Percentiles rank a stretch among this genome's conserved stretches.
phyloP scores from a whole-genome alignment of 139 green algal species.

The Chloropicon primus region DNA sequence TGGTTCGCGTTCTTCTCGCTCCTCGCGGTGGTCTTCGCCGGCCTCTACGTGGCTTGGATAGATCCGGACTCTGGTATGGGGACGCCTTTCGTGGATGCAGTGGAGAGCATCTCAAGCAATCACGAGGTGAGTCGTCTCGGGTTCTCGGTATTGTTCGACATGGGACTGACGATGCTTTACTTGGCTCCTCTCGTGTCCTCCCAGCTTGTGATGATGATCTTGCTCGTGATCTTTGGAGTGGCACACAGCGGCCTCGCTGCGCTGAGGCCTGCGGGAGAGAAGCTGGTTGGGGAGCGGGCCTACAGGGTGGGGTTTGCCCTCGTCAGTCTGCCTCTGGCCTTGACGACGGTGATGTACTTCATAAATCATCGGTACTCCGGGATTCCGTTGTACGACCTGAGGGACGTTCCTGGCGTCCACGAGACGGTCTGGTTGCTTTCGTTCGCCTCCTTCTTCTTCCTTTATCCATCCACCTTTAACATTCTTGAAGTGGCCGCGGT shows the following conservation, averaged over 20 bases:
- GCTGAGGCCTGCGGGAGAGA: constrained; percentile 57
- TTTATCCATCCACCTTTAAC: constrained; percentile 99
- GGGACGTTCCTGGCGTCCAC: constrained; percentile 61
- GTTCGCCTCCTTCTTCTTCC: constrained; percentile 95
- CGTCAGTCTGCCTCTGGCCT: constrained; percentile 69
- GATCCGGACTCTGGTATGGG: constrained; percentile 48
- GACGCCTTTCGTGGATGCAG: constrained; percentile 38
- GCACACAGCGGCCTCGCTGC: constrained; percentile 78
- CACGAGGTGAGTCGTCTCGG: too few species aligned
- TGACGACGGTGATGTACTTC: constrained; percentile 85
- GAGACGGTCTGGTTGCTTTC: constrained; percentile 67
- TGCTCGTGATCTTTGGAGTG: constrained; percentile 75
- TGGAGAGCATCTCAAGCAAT: constrained; percentile 36
- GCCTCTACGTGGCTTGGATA: constrained; percentile 77
- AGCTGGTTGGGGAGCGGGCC: constrained; percentile 68
- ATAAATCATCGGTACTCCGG: constrained; percentile 79
- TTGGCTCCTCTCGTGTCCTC: too few species aligned
- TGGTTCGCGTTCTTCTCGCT: constrained; percentile 70
- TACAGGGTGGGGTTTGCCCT: constrained; percentile 87
- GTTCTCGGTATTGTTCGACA: too few species aligned
- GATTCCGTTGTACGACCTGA: constrained; percentile 50
- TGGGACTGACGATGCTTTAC: too few species aligned
- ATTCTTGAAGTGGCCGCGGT: constrained; percentile 89
- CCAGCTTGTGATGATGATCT: constrained; percentile 58
- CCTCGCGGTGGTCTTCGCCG: constrained; percentile 52